These are phyloP conservation scores for Podaxis sp. DNA, from an alignment of 768 basidiomycete genomes.

Conservation along the genomic window DNA sequence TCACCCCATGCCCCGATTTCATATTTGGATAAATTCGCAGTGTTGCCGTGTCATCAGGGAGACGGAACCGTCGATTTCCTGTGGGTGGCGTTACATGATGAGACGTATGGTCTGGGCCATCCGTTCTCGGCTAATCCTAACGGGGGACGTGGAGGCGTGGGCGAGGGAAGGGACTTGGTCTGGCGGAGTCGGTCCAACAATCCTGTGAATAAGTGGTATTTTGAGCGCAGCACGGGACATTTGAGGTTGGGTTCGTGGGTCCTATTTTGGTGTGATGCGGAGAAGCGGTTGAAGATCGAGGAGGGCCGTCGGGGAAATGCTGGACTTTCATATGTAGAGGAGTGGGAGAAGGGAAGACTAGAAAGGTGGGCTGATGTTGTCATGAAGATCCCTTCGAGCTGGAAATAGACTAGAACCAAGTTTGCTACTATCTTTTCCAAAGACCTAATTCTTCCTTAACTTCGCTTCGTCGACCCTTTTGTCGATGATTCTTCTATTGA, in stretches of 20 bases:
- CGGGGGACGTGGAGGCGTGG: conserved; percentile 86
- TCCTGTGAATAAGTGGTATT: conserved; percentile 99
- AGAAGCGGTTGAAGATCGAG: conserved; percentile 75
- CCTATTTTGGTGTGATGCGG: conserved; percentile 98
- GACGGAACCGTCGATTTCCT: conserved; percentile 99
- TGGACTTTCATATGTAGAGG: conserved; percentile 70
- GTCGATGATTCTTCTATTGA: not conserved
- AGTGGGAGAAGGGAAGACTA: conserved; percentile 75
- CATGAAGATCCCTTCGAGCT: conserved; percentile 73
- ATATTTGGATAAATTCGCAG: conserved; percentile 98
- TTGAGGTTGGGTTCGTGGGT: conserved; percentile 84
- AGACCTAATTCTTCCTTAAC: not conserved
- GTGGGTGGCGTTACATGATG: conserved; percentile 98
- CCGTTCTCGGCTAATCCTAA: conserved; percentile 94
- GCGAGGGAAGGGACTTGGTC: conserved; percentile 91
- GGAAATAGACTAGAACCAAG: conserved; percentile 46
- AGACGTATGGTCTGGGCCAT: conserved; percentile 94
- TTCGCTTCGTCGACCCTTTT: not conserved
- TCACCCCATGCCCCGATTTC: conserved; percentile 53
- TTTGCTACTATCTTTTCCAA: not conserved
- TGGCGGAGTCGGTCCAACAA: conserved; percentile 95
- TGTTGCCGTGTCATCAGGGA: conserved; percentile 91
- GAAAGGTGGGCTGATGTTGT: conserved; percentile 68
- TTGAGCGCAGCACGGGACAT: conserved; percentile 92
- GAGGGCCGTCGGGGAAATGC: conserved; percentile 62